Evolutionary conservation across 768 basidiomycete species (phyloP), one percentile per base, ranked within the genome.

Genomic region (Tylopilus vinaceipallidus): DNA sequence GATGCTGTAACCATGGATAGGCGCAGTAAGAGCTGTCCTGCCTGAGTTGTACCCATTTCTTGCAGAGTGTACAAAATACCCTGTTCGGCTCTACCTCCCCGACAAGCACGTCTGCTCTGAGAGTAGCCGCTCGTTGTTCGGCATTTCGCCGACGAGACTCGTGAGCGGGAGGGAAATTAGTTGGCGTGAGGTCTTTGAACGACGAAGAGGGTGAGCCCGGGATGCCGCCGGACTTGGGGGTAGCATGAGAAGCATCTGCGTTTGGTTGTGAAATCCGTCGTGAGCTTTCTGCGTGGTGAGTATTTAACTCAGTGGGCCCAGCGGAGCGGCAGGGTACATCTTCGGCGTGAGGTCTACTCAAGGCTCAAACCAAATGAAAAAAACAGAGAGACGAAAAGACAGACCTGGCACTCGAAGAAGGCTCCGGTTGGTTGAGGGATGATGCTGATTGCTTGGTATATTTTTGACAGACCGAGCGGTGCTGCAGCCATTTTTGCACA

Each of bases 41-140:
- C 35, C 88, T 67, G 17, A 91, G 74, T 65, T 90, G 88, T 1
- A 91, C 86, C 88, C 88, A 91, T 66, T 90, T 89, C 59, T 78
- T 74, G 62, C 89, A 91, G 2, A 90, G 66, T 3, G 75, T 73
- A 61, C 88, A 91, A 56, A 89, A 88, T 0, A 90, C 86, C 24
- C 82, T 67, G 57, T 84, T 84, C 0, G 86, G 83, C 59, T 90
- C 87, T 29, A 91, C 88, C 47, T 81, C 75, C 17, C 75, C 77
- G 45, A 89, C 78, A 7, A 88, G 73, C 0, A 69, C 60, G 65
- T 91, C 89, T 2, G 82, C 78, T 6, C 83, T 75, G 30, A 91
- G 75, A 2, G 80, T 80, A 10, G 84, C 84, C 0, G 84, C 86
- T 26, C 88, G 81, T 66, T 90, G 86, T 59, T 90, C 88, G 17